Conservation (phyloP, 1,284 basidiomycete species). For the Volvariella volvacea region DNA sequence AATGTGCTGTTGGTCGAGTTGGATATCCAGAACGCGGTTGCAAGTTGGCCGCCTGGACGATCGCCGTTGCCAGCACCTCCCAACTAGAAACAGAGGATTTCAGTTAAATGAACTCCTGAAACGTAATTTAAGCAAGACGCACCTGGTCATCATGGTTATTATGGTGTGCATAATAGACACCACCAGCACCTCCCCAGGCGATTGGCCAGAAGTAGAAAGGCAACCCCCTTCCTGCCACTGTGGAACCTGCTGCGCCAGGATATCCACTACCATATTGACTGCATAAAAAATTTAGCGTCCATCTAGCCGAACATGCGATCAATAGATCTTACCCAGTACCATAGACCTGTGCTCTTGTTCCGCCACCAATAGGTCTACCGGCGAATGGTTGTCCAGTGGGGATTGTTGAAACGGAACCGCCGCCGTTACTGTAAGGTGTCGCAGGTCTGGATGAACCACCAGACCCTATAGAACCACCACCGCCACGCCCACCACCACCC, state of each 20-base stretch:
- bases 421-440: constrained; percentile 23
- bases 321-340: constrained; percentile 28
- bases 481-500: constrained; percentile 4
- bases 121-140: background rate
- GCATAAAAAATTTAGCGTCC: too few relatives aligned
- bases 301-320: too few relatives aligned
- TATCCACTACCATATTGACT: constrained; percentile 50
- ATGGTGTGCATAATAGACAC: constrained; percentile 26
- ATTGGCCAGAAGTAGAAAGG: constrained; percentile 58
- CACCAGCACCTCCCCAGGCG: constrained; percentile 37
- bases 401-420: constrained; percentile 22
- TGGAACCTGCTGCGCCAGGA: constrained; percentile 29
- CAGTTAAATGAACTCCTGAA: background rate
- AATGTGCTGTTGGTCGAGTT: constrained; percentile 42
- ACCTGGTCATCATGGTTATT: constrained; percentile 24
- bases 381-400: constrained; percentile 26
- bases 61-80: constrained; percentile 42
- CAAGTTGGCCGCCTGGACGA: constrained; percentile 53
- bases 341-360: constrained; percentile 27
- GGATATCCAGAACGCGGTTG: constrained; percentile 35
- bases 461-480: constrained; percentile 10
- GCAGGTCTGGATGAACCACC: constrained; percentile 19
- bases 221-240: constrained; percentile 37
- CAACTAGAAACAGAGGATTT: constrained; percentile 31
- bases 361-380: constrained; percentile 29